phyloP scores from a whole-genome alignment of 495 filamentous ascomycete species.

The Penicillium macrosclerotiorum region DNA sequence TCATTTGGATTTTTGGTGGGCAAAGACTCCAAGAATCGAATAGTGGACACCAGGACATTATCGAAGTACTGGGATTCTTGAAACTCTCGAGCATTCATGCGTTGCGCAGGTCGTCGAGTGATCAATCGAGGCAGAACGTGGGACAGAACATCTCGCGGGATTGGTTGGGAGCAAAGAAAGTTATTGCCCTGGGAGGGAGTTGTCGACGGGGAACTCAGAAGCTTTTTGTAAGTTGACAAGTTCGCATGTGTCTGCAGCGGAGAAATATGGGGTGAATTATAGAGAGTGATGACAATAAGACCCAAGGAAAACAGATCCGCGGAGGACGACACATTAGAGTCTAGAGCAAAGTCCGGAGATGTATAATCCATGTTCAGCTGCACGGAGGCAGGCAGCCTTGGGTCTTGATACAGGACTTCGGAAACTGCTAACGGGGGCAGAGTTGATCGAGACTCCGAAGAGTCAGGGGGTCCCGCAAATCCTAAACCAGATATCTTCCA shows the following conservation, averaged over 20 bases:
- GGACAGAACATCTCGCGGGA: conserved; percentile 74
- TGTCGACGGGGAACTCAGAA: conserved; percentile 72
- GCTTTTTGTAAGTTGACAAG: conserved; percentile 73
- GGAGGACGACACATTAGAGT: conserved; percentile 73
- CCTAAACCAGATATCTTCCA: conserved; percentile 95
- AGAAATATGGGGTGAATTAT: conserved; percentile 87
- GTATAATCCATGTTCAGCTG: conserved; percentile 91
- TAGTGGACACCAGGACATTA: conserved; percentile 91
- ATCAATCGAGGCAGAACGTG: conserved; percentile 79
- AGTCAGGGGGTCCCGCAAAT: conserved; percentile 78
- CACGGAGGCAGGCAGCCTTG: conserved; percentile 76
- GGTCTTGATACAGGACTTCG: conserved; percentile 80
- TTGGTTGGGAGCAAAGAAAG: conserved; percentile 71
- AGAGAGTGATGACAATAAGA: conserved; percentile 81
- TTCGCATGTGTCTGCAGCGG: conserved; percentile 80
- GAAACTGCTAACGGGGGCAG: conserved; percentile 74
- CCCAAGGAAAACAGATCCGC: conserved; percentile 94
- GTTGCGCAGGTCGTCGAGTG: conserved; percentile 78
- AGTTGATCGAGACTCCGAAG: conserved; percentile 64
- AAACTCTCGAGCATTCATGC: conserved; percentile 87
- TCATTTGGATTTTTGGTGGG: conserved; percentile 89
- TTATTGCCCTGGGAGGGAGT: conserved; percentile 77
- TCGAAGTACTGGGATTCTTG: conserved; percentile 94
- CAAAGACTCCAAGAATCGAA: conserved; percentile 87
- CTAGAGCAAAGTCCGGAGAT: conserved; percentile 89